Evolutionary conservation across 2,329 filamentous ascomycete genomes (phyloP).

Genomic region (Fusarium temperatum): DNA sequence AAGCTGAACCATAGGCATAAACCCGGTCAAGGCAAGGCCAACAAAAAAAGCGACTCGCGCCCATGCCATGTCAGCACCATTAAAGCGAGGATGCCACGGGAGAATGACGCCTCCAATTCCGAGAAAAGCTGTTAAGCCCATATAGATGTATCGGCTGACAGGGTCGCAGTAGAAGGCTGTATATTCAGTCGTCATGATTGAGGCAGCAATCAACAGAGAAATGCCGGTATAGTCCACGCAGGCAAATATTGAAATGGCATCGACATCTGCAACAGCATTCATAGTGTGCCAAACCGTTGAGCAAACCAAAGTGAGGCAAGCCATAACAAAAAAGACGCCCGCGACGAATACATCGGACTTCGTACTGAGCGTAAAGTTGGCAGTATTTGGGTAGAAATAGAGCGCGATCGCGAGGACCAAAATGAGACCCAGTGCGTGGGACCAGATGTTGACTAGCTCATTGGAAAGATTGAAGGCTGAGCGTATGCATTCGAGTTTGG

Average conservation of each 20-base stretch:
- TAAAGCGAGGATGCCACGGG: slow-evolving; percentile 96
- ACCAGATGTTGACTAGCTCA: slow-evolving; percentile 98
- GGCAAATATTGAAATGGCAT: slow-evolving; percentile 91
- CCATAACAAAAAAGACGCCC: slow-evolving; percentile 94
- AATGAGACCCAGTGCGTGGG: slow-evolving; percentile 88
- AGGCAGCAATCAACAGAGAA: slow-evolving; percentile 90
- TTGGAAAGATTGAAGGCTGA: slow-evolving; percentile 89
- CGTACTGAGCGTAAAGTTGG: slow-evolving; percentile 86
- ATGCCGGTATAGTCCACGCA: slow-evolving; percentile 99
- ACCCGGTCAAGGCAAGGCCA: slow-evolving; percentile 85
- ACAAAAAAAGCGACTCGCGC: slow-evolving; percentile 91
- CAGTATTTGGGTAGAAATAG: slow-evolving; percentile 91
- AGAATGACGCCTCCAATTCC: slow-evolving; percentile 89
- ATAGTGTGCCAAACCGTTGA: slow-evolving; percentile 98
- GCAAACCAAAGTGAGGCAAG: slow-evolving; percentile 93
- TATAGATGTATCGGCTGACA: slow-evolving; percentile 84
- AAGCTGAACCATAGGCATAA: slow-evolving; percentile 87
- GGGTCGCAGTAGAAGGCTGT: slow-evolving; percentile 99
- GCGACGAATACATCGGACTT: slow-evolving; percentile 91
- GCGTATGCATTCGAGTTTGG: slow-evolving; percentile 86
- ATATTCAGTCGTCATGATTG: slow-evolving; percentile 98
- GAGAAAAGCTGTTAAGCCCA: slow-evolving; percentile 80
- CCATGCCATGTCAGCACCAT: slow-evolving; percentile 92
- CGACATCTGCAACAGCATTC: slow-evolving; percentile 92
- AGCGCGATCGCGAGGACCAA: slow-evolving; percentile 89